Conservation (phyloP, 768 basidiomycete genomes). For the Podaxis pistillaris region DNA sequence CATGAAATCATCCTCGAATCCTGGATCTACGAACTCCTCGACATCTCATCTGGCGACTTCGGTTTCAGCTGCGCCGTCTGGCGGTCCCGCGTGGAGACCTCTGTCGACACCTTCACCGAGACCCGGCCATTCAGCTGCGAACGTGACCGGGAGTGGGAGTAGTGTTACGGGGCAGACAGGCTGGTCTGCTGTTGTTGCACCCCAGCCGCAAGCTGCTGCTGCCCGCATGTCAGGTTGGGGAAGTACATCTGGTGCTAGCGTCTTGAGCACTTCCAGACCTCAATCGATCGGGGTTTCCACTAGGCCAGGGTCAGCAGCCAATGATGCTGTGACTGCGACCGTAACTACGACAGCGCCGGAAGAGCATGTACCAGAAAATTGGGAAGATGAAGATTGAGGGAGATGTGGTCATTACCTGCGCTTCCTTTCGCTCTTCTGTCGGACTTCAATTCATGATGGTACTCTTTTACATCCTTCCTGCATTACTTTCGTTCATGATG, state of each 20-base stretch:
- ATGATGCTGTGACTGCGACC: slow-evolving; percentile 14
- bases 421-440: not conserved
- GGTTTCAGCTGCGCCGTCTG: not conserved
- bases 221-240: not conserved
- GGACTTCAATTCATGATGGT: not conserved
- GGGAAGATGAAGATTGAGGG: slow-evolving; percentile 33
- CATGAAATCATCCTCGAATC: slow-evolving; percentile 12
- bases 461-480: too few species aligned
- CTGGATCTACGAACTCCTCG: slow-evolving; percentile 12
- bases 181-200: slow-evolving; percentile 5
- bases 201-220: slow-evolving; percentile 6
- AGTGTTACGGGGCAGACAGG: not conserved
- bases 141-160: not conserved
- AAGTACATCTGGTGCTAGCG: not conserved
- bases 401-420: not conserved
- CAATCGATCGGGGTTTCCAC: not conserved
- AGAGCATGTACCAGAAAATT: slow-evolving; percentile 29
- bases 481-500: too few species aligned
- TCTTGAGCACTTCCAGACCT: not conserved
- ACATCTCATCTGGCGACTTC: slow-evolving; percentile 1
- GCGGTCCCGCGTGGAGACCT: slow-evolving; percentile 14
- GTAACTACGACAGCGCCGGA: slow-evolving; percentile 13
- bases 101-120: slow-evolving; percentile 3
- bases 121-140: not conserved
- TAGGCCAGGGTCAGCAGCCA: slow-evolving; percentile 3